These are phyloP conservation scores for Bisporella sp. DNA, from an alignment of 2,329 filamentous ascomycete species.

Conservation along the genomic window DNA sequence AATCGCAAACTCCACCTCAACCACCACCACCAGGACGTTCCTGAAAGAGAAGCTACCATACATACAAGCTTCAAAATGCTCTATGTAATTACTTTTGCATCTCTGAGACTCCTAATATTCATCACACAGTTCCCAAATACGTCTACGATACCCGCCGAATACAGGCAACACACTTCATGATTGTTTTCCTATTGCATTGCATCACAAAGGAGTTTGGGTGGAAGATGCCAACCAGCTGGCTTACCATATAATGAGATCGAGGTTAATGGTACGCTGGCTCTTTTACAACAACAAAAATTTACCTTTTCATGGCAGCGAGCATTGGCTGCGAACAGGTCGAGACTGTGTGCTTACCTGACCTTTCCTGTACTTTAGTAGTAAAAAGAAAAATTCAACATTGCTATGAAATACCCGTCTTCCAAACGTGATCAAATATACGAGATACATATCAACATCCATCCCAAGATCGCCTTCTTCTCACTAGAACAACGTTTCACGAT, in stretches of 20 bases:
- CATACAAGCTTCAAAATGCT: background rate
- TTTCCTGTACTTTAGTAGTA: background rate
- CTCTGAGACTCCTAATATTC: background rate
- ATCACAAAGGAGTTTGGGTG: background rate
- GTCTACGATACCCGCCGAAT: background rate
- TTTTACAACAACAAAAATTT: background rate
- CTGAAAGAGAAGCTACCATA: background rate
- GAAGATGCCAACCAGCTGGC: background rate
- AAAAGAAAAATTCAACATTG: background rate
- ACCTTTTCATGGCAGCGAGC: background rate
- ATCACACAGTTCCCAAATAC: background rate
- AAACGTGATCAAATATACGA: too few relatives aligned
- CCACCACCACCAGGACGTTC: conserved; percentile 14
- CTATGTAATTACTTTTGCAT: background rate
- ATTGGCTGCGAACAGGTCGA: background rate
- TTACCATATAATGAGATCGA: background rate
- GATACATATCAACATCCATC: too few relatives aligned
- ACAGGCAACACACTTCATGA: background rate
- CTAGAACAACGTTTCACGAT: too few relatives aligned
- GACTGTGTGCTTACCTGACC: background rate
- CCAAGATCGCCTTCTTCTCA: too few relatives aligned
- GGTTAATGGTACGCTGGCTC: background rate
- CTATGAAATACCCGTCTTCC: too few relatives aligned
- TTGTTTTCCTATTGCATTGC: background rate
- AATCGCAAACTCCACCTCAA: conserved; percentile 13